Percentiles rank a stretch among this genome's conserved stretches.
Evolutionary conservation across 2,329 filamentous ascomycete genomes (phyloP).

Genomic region (Oidium heveae): DNA sequence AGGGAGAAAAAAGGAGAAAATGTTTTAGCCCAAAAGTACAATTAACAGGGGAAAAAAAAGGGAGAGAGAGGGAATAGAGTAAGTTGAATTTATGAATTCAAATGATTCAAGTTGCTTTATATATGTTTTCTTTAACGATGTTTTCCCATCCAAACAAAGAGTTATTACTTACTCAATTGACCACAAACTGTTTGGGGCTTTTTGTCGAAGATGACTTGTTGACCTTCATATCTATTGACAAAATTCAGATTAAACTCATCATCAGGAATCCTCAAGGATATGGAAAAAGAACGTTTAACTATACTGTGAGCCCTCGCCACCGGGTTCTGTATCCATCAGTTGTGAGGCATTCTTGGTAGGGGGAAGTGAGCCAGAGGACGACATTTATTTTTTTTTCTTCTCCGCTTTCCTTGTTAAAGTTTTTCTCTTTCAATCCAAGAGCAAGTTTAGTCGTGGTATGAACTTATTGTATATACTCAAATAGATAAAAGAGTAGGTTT

Average conservation of each 20-base stretch:
- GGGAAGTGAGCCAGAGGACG: background rate
- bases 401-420: no score
- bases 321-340: constrained; percentile 31
- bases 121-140: background rate
- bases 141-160: background rate
- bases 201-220: background rate
- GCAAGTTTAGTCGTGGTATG: no score
- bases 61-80: background rate
- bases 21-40: background rate
- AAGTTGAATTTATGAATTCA: background rate
- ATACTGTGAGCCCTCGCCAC: constrained; percentile 33
- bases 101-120: background rate
- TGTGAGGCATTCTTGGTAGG: constrained; percentile 5
- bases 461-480: no score
- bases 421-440: no score
- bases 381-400: no score
- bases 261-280: background rate
- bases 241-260: background rate
- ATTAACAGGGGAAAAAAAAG: background rate
- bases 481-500: no score
- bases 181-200: no score
- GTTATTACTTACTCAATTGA: no score
- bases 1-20: background rate
- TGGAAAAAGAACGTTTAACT: constrained; percentile 3
- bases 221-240: background rate